Evolutionary conservation across 179 eudicot genomes (phyloP).

Genomic region (Camellia oleifera): DNA sequence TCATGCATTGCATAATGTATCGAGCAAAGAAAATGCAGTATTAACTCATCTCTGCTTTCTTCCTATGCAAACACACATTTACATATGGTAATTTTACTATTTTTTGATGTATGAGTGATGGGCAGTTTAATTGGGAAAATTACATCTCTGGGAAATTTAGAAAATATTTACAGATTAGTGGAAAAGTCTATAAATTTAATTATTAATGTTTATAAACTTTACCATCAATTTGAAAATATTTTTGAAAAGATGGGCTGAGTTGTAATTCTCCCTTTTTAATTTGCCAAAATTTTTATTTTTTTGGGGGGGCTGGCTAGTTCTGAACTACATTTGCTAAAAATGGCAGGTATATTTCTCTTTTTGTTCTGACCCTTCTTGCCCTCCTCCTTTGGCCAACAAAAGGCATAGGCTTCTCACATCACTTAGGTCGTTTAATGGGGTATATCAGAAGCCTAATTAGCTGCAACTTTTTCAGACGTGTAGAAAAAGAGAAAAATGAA

Average conservation of each 20-base stretch:
- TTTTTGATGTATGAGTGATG: too few relatives aligned
- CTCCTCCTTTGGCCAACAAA: slow-evolving; percentile 69
- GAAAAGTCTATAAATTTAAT: too few relatives aligned
- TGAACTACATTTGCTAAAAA: slow-evolving; percentile 24
- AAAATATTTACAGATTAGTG: too few relatives aligned
- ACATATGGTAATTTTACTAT: slow-evolving; percentile 59
- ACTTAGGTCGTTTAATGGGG: slow-evolving; percentile 29
- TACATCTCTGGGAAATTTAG: too few relatives aligned
- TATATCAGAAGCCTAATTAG: slow-evolving; percentile 30
- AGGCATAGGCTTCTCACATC: slow-evolving; percentile 45
- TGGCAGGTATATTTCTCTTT: slow-evolving; percentile 73
- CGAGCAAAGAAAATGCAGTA: slow-evolving; percentile 42
- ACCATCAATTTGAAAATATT: too few relatives aligned
- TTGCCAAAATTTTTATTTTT: neutral
- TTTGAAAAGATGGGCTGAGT: neutral
- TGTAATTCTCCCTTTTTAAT: neutral
- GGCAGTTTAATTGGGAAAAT: too few relatives aligned
- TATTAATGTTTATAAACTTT: too few relatives aligned
- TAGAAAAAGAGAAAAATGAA: slow-evolving; percentile 73
- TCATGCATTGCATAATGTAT: slow-evolving; percentile 32
- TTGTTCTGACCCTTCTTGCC: slow-evolving; percentile 62
- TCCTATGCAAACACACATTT: slow-evolving; percentile 67
- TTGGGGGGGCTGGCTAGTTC: slow-evolving; percentile 10
- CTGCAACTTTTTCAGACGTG: slow-evolving; percentile 29
- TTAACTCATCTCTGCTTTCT: slow-evolving; percentile 75